These are phyloP conservation scores for Paratrimastix pyriformis DNA, from an alignment of 78 protist species.

Conservation along the genomic window DNA sequence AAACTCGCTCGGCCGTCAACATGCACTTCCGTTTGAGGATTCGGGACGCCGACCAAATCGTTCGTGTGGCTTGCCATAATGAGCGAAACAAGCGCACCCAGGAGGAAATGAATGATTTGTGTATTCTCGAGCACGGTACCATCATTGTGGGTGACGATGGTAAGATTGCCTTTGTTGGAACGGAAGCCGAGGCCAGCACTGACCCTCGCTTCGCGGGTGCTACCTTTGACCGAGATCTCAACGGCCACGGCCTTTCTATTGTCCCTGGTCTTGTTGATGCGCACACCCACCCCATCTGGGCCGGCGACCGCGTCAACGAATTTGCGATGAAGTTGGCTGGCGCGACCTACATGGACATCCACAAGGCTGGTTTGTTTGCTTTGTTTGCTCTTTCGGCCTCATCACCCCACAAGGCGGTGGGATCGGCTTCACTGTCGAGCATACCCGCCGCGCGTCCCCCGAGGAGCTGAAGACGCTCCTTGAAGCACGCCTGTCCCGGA, in stretches of 20 bases:
- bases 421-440: conserved; percentile 56
- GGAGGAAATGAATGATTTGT: too few relatives aligned
- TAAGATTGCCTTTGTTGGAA: not conserved
- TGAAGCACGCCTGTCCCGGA: conserved; percentile 44
- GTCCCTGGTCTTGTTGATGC: conserved; percentile 57
- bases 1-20: too few relatives aligned
- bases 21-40: too few relatives aligned
- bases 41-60: too few relatives aligned
- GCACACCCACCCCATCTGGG: conserved; percentile 77
- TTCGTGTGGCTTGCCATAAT: too few relatives aligned
- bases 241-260: conserved; percentile 28
- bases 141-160: conserved; percentile 21
- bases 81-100: too few relatives aligned
- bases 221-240: conserved; percentile 41
- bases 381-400: too few relatives aligned
- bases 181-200: not conserved
- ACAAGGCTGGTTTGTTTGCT: too few relatives aligned
- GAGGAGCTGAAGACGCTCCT: not conserved
- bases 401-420: too few relatives aligned
- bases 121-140: conserved; percentile 22
- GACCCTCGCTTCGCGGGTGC: not conserved
- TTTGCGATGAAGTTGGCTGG: conserved; percentile 52
- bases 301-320: conserved; percentile 64
- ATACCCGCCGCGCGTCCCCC: too few relatives aligned
- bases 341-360: conserved; percentile 77